Evolutionary conservation across 306 rosid genomes (phyloP).

Genomic region (Coriaria nepalensis): DNA sequence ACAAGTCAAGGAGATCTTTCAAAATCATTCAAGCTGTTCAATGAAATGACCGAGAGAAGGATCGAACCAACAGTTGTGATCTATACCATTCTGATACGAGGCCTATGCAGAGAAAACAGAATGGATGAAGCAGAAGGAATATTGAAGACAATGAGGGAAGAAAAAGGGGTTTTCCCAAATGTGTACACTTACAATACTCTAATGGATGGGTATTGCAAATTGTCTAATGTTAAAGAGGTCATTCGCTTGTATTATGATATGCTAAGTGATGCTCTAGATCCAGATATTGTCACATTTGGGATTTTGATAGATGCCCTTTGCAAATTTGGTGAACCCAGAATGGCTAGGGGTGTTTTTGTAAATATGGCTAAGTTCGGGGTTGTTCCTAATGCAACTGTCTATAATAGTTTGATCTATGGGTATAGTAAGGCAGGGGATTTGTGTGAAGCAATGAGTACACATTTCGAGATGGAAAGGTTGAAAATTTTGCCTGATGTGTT

Average conservation of each 20-base stretch:
- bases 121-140: slow-evolving; percentile 42
- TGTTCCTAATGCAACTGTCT: slow-evolving; percentile 35
- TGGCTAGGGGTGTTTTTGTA: slow-evolving; percentile 31
- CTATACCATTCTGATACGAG: slow-evolving; percentile 40
- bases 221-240: slow-evolving; percentile 27
- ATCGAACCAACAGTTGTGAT: slow-evolving; percentile 33
- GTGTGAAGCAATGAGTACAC: slow-evolving; percentile 32
- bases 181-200: slow-evolving; percentile 47
- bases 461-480: slow-evolving; percentile 35
- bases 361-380: slow-evolving; percentile 45
- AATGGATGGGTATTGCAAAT: slow-evolving; percentile 59
- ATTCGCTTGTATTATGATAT: slow-evolving; percentile 28
- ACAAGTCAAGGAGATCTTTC: slow-evolving; percentile 23
- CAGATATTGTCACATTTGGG: slow-evolving; percentile 42
- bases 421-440: slow-evolving; percentile 33
- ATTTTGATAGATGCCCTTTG: slow-evolving; percentile 42
- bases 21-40: slow-evolving; percentile 29
- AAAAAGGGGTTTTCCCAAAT: slow-evolving; percentile 35
- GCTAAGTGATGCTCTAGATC: slow-evolving; percentile 31
- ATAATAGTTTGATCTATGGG: slow-evolving; percentile 53
- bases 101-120: slow-evolving; percentile 28
- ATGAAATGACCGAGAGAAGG: slow-evolving; percentile 44
- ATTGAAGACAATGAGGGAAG: slow-evolving; percentile 31
- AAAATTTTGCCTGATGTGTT: slow-evolving; percentile 30
- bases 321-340: slow-evolving; percentile 29